phyloP scores from a whole-genome alignment of 2,329 filamentous ascomycete species.

The Cryphonectria radicalis region DNA sequence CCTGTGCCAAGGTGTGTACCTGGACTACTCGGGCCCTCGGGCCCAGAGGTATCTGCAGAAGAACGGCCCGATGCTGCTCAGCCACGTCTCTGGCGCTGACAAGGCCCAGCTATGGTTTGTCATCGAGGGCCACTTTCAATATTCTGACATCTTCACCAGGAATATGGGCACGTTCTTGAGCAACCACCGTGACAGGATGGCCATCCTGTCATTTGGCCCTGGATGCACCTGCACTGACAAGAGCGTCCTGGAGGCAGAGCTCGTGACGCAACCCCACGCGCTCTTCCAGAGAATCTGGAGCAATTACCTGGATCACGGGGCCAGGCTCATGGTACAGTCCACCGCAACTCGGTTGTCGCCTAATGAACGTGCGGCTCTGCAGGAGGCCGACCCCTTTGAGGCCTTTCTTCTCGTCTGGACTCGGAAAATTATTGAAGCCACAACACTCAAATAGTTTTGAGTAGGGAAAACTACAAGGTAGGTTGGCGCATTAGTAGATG shows the following conservation, averaged over 20 bases:
- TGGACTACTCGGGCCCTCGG: background rate
- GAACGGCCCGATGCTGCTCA: background rate
- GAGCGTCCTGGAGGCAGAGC: background rate
- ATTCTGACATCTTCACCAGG: background rate
- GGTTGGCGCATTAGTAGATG: background rate
- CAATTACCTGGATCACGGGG: background rate
- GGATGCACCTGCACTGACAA: background rate
- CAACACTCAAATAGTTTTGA: background rate
- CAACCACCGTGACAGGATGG: background rate
- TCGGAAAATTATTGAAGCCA: background rate
- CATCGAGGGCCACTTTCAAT: background rate
- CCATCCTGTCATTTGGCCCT: background rate
- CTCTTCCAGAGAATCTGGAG: background rate
- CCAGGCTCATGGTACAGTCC: background rate
- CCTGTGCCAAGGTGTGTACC: background rate
- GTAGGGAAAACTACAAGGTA: background rate
- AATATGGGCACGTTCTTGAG: background rate
- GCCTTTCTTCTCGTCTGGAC: background rate
- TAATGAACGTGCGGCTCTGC: background rate
- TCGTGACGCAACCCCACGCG: background rate
- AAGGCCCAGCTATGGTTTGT: conserved; percentile 4
- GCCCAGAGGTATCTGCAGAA: background rate
- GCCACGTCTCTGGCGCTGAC: conserved; percentile 1
- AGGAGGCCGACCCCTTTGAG: background rate
- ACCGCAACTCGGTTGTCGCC: background rate